Percentiles rank a stretch among this genome's conserved stretches.
These are phyloP conservation scores for Trichomonascaceae sp. DNA, from an alignment of 1,139 yeast genomes.

Conservation along the genomic window DNA sequence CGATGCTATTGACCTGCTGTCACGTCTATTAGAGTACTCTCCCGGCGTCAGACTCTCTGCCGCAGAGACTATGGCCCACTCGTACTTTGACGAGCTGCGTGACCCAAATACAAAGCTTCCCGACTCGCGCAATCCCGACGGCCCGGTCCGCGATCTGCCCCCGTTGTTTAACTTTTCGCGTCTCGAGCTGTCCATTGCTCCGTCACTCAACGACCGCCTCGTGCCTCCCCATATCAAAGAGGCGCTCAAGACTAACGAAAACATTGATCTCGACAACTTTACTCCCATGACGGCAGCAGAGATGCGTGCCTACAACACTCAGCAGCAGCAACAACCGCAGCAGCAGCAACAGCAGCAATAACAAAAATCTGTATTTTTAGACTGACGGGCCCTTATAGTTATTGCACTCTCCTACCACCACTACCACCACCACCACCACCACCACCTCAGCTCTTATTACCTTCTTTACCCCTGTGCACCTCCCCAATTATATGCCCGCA, in stretches of 20 bases:
- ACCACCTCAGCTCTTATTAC: too few relatives aligned
- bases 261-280: conserved; percentile 27
- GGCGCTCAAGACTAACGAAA: conserved; percentile 16
- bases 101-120: conserved; percentile 42
- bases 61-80: conserved; percentile 52
- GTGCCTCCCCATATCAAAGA: conserved; percentile 29
- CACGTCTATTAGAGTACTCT: conserved; percentile 55
- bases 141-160: conserved; percentile 27
- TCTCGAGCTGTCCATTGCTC: conserved; percentile 29
- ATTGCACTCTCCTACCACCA: too few relatives aligned
- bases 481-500: too few relatives aligned
- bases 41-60: conserved; percentile 63
- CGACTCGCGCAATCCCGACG: conserved; percentile 27
- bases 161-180: conserved; percentile 29
- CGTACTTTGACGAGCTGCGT: conserved; percentile 67
- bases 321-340: too few relatives aligned
- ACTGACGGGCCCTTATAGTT: too few relatives aligned
- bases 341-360: conserved; percentile 6
- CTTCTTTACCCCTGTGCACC: too few relatives aligned
- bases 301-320: conserved; percentile 12
- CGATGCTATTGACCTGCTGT: conserved; percentile 53
- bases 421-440: too few relatives aligned
- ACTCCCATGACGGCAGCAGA: conserved; percentile 26
- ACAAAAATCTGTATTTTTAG: background rate
- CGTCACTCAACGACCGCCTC: conserved; percentile 26